Conservation (phyloP, 345 rosid genomes). For the Sisymbrium altissimum region DNA sequence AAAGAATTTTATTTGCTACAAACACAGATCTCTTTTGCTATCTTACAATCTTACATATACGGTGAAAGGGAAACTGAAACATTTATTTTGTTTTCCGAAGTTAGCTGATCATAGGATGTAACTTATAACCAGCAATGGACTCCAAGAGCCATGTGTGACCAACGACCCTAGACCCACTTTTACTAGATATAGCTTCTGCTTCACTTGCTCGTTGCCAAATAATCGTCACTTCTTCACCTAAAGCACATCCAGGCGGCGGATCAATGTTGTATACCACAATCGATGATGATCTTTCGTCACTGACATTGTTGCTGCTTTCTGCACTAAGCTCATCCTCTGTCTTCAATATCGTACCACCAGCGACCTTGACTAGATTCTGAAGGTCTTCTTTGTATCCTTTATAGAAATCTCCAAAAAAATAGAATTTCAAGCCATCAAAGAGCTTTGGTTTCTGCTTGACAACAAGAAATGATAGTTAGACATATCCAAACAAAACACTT, state of each 20-base stretch:
- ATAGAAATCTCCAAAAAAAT: slow-evolving; percentile 55
- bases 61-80: not conserved
- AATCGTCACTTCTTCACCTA: slow-evolving; percentile 68
- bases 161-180: slow-evolving; percentile 45
- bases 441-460: slow-evolving; percentile 64
- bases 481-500: not conserved
- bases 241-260: slow-evolving; percentile 47
- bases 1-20: not conserved
- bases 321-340: slow-evolving; percentile 42
- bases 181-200: slow-evolving; percentile 58
- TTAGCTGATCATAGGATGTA: slow-evolving; percentile 36
- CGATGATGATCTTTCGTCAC: slow-evolving; percentile 13
- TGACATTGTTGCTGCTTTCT: slow-evolving; percentile 11
- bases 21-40: not conserved
- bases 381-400: slow-evolving; percentile 66
- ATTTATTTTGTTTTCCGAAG: not conserved
- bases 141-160: slow-evolving; percentile 81
- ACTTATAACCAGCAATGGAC: slow-evolving; percentile 66
- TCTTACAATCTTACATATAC: not conserved
- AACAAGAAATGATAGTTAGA: slow-evolving; percentile 4
- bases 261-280: slow-evolving; percentile 70
- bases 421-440: slow-evolving; percentile 57
- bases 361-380: slow-evolving; percentile 50
- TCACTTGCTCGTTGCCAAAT: slow-evolving; percentile 70
- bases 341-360: slow-evolving; percentile 56